A percentile compares a stretch with the other conserved stretches of the same genome.
Evolutionary conservation across 176 grass and related monocot species (phyloP).

Genomic region (Calamus simplicifolius): DNA sequence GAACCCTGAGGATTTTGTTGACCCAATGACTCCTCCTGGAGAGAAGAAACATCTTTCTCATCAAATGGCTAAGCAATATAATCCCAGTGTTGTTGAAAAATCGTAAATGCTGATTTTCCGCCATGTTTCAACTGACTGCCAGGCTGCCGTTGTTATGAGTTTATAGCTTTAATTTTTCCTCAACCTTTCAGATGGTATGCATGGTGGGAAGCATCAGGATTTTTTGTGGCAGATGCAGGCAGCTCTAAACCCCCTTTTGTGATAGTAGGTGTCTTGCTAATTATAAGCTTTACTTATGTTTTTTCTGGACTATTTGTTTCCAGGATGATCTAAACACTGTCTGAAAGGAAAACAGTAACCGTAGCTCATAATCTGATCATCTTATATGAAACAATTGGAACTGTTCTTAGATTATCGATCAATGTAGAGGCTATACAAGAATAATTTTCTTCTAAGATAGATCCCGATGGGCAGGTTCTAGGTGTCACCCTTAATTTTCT

Average conservation of each 20-base stretch:
- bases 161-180: no score
- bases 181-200: slow-evolving; percentile 49
- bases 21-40: slow-evolving; percentile 42
- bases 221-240: slow-evolving; percentile 52
- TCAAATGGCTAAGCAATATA: slow-evolving; percentile 82
- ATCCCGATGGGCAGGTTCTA: no score
- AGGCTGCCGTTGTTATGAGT: neutral
- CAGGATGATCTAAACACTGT: no score
- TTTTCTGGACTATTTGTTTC: no score
- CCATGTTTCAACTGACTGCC: neutral
- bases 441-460: no score
- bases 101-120: slow-evolving; percentile 28
- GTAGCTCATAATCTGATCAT: no score
- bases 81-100: slow-evolving; percentile 52
- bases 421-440: no score
- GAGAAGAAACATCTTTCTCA: slow-evolving; percentile 48
- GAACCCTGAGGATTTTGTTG: slow-evolving; percentile 51
- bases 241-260: slow-evolving; percentile 74
- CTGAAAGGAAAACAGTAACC: no score
- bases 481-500: no score
- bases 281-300: no score
- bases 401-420: no score
- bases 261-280: slow-evolving; percentile 37
- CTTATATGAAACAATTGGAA: no score
- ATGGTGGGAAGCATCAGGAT: slow-evolving; percentile 70